phyloP scores from a whole-genome alignment of 495 filamentous ascomycete genomes.

The Annulohypoxylon nitens region DNA sequence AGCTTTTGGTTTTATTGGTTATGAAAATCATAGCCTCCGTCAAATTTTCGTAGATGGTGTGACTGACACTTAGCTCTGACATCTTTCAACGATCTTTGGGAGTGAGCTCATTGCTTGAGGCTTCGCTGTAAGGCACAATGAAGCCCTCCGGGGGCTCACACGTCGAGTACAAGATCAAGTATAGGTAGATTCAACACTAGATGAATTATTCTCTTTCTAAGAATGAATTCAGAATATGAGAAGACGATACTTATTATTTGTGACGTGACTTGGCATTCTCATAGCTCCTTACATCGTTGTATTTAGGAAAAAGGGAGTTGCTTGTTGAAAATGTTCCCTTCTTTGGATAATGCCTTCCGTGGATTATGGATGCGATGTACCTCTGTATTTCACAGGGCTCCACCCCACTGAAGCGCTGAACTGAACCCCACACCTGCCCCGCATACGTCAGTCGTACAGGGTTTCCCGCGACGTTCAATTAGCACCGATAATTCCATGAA shows the following conservation, averaged over 20 bases:
- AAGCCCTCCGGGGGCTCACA: too few species aligned
- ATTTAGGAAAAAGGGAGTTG: not conserved
- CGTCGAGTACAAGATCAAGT: not conserved
- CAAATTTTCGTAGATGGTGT: not conserved
- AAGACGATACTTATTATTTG: too few species aligned
- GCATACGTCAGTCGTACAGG: conserved; percentile 46
- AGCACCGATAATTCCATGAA: conserved; percentile 26
- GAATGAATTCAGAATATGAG: too few species aligned
- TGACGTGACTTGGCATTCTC: not conserved
- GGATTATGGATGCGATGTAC: not conserved
- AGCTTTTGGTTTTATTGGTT: too few species aligned
- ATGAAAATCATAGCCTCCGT: not conserved
- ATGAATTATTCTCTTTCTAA: too few species aligned
- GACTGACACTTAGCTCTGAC: not conserved
- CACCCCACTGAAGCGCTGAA: conserved; percentile 11
- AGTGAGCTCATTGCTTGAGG: too few species aligned
- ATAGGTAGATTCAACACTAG: not conserved
- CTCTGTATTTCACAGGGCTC: conserved; percentile 5
- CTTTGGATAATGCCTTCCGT: not conserved
- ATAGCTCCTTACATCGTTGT: not conserved
- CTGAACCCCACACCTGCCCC: conserved; percentile 39
- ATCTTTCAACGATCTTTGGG: not conserved
- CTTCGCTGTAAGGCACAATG: not conserved
- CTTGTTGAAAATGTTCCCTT: not conserved
- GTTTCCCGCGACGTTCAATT: conserved; percentile 14